Evolutionary conservation across 2,329 filamentous ascomycete species (phyloP).

Genomic region (Talaromyces sp.): DNA sequence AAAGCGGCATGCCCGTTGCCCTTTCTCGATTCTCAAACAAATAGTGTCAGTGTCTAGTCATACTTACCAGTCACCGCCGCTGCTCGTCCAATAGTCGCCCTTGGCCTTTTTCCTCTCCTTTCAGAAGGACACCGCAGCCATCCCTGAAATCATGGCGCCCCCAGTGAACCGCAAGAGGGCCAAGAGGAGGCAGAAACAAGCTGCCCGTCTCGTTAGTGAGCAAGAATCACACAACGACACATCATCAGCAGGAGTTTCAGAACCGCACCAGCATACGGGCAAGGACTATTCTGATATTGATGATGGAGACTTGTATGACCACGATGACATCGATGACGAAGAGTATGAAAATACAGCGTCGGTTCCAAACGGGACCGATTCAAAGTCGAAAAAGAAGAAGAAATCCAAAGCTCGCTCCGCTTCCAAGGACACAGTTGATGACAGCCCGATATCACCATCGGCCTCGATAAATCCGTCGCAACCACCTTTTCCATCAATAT

Average conservation of each 20-base stretch:
- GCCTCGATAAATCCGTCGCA: constrained; percentile 28
- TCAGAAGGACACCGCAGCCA: constrained; percentile 7
- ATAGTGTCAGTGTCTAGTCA: not conserved
- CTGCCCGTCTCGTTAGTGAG: constrained; percentile 62
- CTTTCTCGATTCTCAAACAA: constrained; percentile 5
- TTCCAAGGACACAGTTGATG: constrained; percentile 28
- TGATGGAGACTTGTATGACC: constrained; percentile 40
- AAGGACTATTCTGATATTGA: constrained; percentile 28
- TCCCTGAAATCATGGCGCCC: constrained; percentile 28
- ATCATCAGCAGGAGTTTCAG: constrained; percentile 28
- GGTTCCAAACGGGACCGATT: constrained; percentile 21
- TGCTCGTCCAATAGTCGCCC: not conserved
- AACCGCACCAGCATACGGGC: constrained; percentile 20
- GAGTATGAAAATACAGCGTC: constrained; percentile 25
- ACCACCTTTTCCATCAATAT: constrained; percentile 38
- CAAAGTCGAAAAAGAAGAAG: constrained; percentile 41
- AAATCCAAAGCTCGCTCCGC: constrained; percentile 26
- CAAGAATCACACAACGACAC: constrained; percentile 33
- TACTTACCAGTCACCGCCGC: not conserved
- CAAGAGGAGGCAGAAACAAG: constrained; percentile 81
- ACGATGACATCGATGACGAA: constrained; percentile 46
- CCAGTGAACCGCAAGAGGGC: constrained; percentile 88
- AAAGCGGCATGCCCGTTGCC: constrained; percentile 13
- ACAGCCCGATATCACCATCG: constrained; percentile 40
- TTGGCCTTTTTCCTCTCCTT: not conserved